Percentiles rank a stretch among this genome's conserved stretches.
Conservation (phyloP, 2,329 filamentous ascomycete species). For the Elsinoe batatas region DNA sequence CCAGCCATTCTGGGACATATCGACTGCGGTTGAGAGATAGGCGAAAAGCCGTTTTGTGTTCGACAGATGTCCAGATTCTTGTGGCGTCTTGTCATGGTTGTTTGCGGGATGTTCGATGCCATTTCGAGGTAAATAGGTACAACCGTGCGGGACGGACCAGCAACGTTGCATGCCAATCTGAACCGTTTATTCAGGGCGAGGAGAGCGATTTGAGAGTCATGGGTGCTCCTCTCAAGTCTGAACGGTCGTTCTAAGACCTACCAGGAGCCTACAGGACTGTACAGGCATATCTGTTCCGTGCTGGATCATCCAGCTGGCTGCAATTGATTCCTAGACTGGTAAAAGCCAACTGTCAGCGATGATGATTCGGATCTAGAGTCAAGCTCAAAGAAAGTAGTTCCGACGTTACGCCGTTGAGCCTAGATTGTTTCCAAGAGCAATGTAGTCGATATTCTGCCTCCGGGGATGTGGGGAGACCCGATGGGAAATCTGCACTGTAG, state of each 20-base stretch:
- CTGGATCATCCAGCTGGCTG: background rate
- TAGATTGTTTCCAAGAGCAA: conserved; percentile 7
- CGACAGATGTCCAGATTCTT: background rate
- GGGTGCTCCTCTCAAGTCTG: background rate
- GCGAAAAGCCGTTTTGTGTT: background rate
- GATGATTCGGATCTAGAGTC: background rate
- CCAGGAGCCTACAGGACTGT: background rate
- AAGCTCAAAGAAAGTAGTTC: conserved; percentile 4
- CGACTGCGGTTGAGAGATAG: background rate
- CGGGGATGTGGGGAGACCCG: background rate
- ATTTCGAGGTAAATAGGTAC: background rate
- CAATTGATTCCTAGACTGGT: background rate
- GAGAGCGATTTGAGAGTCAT: background rate
- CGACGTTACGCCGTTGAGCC: background rate
- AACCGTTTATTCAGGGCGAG: background rate
- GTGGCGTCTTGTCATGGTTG: background rate
- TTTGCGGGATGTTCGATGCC: background rate
- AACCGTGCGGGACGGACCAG: background rate
- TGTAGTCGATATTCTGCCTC: background rate
- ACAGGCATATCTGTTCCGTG: too few relatives aligned
- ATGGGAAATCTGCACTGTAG: background rate
- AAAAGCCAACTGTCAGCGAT: too few relatives aligned
- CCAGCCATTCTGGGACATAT: conserved; percentile 4
- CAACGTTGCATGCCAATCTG: background rate
- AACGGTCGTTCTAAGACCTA: background rate